Conservation (phyloP, 75 land plant genomes). For the Cunninghamia lanceolata region DNA sequence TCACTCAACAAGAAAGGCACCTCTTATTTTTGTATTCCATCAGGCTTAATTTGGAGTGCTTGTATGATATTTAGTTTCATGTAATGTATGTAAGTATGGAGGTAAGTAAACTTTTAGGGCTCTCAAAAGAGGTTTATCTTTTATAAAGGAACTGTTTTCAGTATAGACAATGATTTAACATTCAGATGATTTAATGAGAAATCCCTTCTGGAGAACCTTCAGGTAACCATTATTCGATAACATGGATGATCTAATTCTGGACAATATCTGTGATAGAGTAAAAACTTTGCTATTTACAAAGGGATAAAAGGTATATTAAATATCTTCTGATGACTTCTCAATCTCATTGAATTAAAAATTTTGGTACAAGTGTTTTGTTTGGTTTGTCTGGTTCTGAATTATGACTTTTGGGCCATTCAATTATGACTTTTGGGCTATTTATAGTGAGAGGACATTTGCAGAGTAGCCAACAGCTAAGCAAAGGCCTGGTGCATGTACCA, state of each 20-base stretch:
- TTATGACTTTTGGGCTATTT: constrained; percentile 52
- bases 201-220: background rate
- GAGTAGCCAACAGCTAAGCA: constrained; percentile 69
- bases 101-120: too few relatives aligned
- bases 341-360: too few relatives aligned
- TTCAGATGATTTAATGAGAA: background rate
- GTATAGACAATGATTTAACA: background rate
- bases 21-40: background rate
- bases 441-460: constrained; percentile 69
- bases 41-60: background rate
- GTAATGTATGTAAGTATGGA: too few relatives aligned
- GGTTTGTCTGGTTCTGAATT: background rate
- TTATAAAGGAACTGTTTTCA: background rate
- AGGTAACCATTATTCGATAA: constrained; percentile 86
- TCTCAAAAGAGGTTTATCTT: background rate
- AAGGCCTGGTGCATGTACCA: constrained; percentile 50
- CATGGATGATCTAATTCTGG: constrained; percentile 83
- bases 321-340: background rate
- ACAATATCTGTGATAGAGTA: constrained; percentile 87
- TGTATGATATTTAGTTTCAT: background rate
- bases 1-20: background rate
- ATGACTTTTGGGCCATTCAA: too few relatives aligned
- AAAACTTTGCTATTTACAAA: constrained; percentile 77
- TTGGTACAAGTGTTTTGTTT: background rate
- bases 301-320: constrained; percentile 65